Base-by-base conservation (phyloP, 371 early-diverging fungal genomes). In the Chytridium lagenaria region DNA sequence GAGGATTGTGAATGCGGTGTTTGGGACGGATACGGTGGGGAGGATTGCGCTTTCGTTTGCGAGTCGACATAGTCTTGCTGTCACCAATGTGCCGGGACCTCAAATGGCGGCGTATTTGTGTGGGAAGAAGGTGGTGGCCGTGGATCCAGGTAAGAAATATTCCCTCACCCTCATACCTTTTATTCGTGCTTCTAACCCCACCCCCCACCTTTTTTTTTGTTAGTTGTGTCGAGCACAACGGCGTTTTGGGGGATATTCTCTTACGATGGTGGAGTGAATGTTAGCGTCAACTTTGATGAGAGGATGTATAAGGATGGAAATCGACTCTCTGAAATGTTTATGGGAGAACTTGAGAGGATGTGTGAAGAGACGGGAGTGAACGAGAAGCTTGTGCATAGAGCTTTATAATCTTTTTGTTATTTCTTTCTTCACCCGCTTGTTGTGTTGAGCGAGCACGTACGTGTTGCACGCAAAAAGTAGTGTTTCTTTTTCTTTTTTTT, bases 31-130 rank as follows among this genome's bases (percentile, higher is more conserved):
- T 1, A 34, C 52, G 2, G 22, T 64, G 10, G 75, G 65, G 0
- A 57, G 66, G 34, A 67, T 59, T 1, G 61, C 50, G 31, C 51
- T 59, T 23, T 59, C 65, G 33, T 23, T 71, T 51, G 66, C 70
- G 30, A 15, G 37, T 19, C 2, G 50, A 36, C 71, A 71, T 34
- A 31, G 67, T 1, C 12, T 50, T 31, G 49, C 66, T 22, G 52
- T 70, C 50, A 71, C 76, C 38, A 75, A 75, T 51, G 71, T 71
- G 12, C 71, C 76, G n/a, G 76, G 76, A 2, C 70, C 70, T 26
- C 7, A 19, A 26, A 63, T 71, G 68, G 55, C 36, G 37, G 70
- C 67, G n/a, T 75, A 71, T 55, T 16, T 75, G 1, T 59, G 69
- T 59, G 76, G 76, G 40, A 67, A 71, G 59, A 26, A 65, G 33